phyloP scores from a whole-genome alignment of 2,329 filamentous ascomycete species.

The Clarireedia sp. region DNA sequence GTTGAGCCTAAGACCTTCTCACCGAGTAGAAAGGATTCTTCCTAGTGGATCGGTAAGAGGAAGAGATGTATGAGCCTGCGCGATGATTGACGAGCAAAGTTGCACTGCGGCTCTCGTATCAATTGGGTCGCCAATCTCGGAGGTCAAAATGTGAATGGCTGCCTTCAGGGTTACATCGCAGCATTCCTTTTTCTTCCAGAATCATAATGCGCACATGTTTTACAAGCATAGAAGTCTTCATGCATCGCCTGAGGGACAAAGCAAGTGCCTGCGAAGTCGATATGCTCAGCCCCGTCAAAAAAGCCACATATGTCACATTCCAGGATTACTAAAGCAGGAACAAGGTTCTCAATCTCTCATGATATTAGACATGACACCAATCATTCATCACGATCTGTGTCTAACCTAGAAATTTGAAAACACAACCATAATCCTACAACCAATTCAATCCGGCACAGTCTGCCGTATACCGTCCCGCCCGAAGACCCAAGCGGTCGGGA shows the following conservation, averaged over 20 bases:
- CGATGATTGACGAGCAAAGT: neutral
- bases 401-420: neutral
- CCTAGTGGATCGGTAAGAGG: neutral
- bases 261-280: no score
- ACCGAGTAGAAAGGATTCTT: no score
- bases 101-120: neutral
- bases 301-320: neutral
- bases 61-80: neutral
- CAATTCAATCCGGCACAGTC: neutral
- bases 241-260: no score
- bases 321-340: neutral
- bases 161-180: neutral
- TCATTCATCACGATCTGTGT: neutral
- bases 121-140: neutral
- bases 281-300: neutral
- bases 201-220: neutral
- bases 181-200: constrained; percentile 3
- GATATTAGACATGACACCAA: neutral
- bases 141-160: neutral
- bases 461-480: neutral
- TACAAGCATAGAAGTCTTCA: neutral
- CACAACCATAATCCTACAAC: neutral
- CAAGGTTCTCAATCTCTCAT: neutral
- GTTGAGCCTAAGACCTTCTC: no score
- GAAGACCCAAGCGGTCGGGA: neutral